These are phyloP conservation scores for Trametes meyenii DNA, from an alignment of 768 basidiomycete species.

Conservation along the genomic window DNA sequence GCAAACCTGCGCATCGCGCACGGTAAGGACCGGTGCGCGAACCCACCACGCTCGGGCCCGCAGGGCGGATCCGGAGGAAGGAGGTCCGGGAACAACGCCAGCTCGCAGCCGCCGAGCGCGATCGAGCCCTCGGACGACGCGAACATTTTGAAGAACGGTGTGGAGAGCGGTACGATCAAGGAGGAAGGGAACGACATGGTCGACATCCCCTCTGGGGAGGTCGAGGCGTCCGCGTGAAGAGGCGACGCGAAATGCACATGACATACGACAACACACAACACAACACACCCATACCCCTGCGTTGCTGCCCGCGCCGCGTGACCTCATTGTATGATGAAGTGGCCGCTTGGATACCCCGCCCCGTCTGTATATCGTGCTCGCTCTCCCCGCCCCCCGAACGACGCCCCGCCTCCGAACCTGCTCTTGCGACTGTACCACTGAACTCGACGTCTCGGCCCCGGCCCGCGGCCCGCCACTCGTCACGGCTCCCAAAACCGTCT, in stretches of 20 bases:
- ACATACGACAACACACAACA: slow-evolving; percentile 13
- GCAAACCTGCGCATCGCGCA: slow-evolving; percentile 87
- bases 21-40: slow-evolving; percentile 95
- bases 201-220: slow-evolving; percentile 33
- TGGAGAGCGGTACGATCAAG: slow-evolving; percentile 30
- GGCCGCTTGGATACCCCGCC: slow-evolving; percentile 28
- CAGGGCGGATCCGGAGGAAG: slow-evolving; percentile 64
- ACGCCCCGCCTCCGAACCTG: slow-evolving; percentile 4
- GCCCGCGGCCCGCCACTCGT: slow-evolving; percentile 6
- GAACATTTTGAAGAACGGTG: slow-evolving; percentile 4
- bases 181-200: slow-evolving; percentile 39
- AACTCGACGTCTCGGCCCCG: slow-evolving; percentile 1
- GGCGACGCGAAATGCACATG: slow-evolving; percentile 8
- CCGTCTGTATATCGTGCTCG: slow-evolving; percentile 25
- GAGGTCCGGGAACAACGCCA: slow-evolving; percentile 44
- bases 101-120: slow-evolving; percentile 41
- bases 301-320: slow-evolving; percentile 17
- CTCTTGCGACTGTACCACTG: slow-evolving; percentile 19
- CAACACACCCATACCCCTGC: slow-evolving; percentile 21
- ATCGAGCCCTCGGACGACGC: slow-evolving; percentile 25
- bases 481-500: slow-evolving; percentile 10
- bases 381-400: slow-evolving; percentile 5
- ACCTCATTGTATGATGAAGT: slow-evolving; percentile 19
- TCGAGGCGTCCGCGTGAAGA: slow-evolving; percentile 28
- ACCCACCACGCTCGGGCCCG: slow-evolving; percentile 83